Percentiles rank a stretch among this genome's conserved stretches.
These are phyloP conservation scores for Naganishia cerealis DNA, from an alignment of 1,284 basidiomycete species.

Conservation along the genomic window DNA sequence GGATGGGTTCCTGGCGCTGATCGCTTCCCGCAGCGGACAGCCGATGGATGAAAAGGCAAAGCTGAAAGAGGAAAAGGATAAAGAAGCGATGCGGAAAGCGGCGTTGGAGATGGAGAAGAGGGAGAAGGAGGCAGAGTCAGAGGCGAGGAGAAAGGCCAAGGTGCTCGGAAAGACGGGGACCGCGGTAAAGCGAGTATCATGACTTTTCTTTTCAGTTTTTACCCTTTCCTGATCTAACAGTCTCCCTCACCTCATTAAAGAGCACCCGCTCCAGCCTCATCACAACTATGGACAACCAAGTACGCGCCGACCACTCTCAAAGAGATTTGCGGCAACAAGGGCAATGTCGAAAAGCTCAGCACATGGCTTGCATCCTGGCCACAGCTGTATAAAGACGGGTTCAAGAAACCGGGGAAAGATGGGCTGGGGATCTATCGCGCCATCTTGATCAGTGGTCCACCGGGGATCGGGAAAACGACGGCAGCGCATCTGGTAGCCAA, in stretches of 20 bases:
- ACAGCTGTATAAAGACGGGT: conserved; percentile 67
- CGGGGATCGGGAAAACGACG: conserved; percentile 97
- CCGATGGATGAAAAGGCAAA: conserved; percentile 73
- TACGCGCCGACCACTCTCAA: conserved; percentile 86
- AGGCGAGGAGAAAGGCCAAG: conserved; percentile 52
- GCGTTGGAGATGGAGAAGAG: conserved; percentile 66
- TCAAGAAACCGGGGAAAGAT: conserved; percentile 92
- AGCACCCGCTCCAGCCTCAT: conserved; percentile 51
- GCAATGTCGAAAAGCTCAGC: conserved; percentile 80
- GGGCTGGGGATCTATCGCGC: conserved; percentile 84
- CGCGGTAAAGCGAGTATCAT: conserved; percentile 47
- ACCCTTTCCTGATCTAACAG: neutral
- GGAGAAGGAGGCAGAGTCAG: conserved; percentile 31
- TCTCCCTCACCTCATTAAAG: conserved; percentile 48
- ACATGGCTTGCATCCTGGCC: conserved; percentile 86
- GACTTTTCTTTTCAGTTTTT: neutral
- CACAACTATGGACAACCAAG: conserved; percentile 89
- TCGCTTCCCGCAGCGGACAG: conserved; percentile 61
- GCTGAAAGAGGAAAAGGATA: conserved; percentile 79
- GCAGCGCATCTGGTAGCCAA: conserved; percentile 90
- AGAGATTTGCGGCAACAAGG: conserved; percentile 94
- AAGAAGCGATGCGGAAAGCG: conserved; percentile 57
- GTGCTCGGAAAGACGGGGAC: conserved; percentile 47
- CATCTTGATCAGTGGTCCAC: conserved; percentile 85
- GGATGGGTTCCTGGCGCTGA: conserved; percentile 82